Conservation (phyloP, 352 stramenopile species). For the Phytophthora rubi region DNA sequence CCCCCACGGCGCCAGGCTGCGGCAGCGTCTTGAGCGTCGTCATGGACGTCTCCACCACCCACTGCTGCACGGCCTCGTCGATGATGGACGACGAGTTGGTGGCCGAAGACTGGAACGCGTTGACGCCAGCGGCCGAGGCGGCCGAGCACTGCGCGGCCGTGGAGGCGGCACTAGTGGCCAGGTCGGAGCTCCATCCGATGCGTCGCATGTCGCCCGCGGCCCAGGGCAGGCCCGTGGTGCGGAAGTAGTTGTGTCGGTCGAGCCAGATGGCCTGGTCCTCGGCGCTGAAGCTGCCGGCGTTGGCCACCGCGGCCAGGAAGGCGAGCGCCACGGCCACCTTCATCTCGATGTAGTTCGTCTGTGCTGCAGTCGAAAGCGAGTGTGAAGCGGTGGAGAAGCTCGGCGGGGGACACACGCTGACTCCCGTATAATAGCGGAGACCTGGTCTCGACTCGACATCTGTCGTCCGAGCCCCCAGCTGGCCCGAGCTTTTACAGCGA, state of each 20-base stretch:
- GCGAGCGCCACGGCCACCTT: slow-evolving; percentile 19
- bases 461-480: slow-evolving; percentile 9
- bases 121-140: slow-evolving; percentile 45
- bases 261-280: slow-evolving; percentile 71
- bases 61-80: slow-evolving; percentile 63
- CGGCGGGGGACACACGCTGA: slow-evolving; percentile 17
- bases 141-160: slow-evolving; percentile 51
- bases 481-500: slow-evolving; percentile 2
- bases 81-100: slow-evolving; percentile 40
- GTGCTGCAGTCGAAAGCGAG: slow-evolving; percentile 18
- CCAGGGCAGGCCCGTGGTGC: slow-evolving; percentile 71
- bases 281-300: slow-evolving; percentile 31
- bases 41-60: slow-evolving; percentile 63
- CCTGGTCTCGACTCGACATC: slow-evolving; percentile 20
- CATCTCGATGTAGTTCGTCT: slow-evolving; percentile 9
- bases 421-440: slow-evolving; percentile 14
- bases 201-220: slow-evolving; percentile 69
- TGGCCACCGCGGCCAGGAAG: slow-evolving; percentile 13
- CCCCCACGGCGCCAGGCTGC: slow-evolving; percentile 48
- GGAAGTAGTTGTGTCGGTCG: slow-evolving; percentile 84
- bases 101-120: slow-evolving; percentile 50
- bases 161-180: slow-evolving; percentile 48
- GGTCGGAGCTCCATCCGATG: slow-evolving; percentile 61
- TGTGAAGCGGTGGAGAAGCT: slow-evolving; percentile 20
- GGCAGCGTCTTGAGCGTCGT: slow-evolving; percentile 50